phyloP scores from a whole-genome alignment of 768 basidiomycete species.

The Russula lepida region DNA sequence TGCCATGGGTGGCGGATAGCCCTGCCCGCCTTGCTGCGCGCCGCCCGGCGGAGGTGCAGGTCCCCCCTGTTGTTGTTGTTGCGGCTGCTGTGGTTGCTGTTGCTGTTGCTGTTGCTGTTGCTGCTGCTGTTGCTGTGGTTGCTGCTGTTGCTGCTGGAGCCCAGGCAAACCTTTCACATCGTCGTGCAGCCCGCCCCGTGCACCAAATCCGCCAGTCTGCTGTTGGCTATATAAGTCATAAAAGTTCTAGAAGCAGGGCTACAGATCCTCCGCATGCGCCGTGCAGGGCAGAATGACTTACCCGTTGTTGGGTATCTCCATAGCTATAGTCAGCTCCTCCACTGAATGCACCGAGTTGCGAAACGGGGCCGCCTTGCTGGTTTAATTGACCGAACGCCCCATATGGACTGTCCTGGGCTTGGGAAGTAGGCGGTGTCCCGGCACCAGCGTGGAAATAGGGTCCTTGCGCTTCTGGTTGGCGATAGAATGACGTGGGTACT shows the following conservation, averaged over 20 bases:
- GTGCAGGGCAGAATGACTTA: constrained; percentile 29
- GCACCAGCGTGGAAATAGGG: constrained; percentile 61
- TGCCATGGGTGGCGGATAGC: constrained; percentile 49
- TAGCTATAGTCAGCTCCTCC: constrained; percentile 57
- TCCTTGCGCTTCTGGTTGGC: constrained; percentile 45
- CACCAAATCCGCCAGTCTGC: constrained; percentile 56
- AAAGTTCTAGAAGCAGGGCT: constrained; percentile 43
- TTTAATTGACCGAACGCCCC: constrained; percentile 55
- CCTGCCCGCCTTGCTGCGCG: constrained; percentile 57
- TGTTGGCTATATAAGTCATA: constrained; percentile 56
- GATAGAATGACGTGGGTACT: constrained; percentile 52
- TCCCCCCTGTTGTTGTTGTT: constrained; percentile 40
- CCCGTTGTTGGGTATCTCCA: constrained; percentile 52
- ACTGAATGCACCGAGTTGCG: constrained; percentile 47
- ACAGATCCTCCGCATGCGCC: constrained; percentile 18
- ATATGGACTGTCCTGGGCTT: constrained; percentile 55
- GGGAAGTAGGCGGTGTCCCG: constrained; percentile 63
- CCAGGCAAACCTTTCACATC: constrained; percentile 65
- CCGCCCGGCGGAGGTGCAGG: constrained; percentile 51
- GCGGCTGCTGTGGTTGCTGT: constrained; percentile 30
- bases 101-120: constrained; percentile 47
- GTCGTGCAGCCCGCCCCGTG: constrained; percentile 62
- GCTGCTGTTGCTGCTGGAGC: constrained; percentile 43
- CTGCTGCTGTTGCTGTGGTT: constrained; percentile 47
- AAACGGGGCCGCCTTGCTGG: constrained; percentile 40